Evolutionary conservation across 257 asterid genomes (phyloP).

Genomic region (Ophiorrhiza pumila): DNA sequence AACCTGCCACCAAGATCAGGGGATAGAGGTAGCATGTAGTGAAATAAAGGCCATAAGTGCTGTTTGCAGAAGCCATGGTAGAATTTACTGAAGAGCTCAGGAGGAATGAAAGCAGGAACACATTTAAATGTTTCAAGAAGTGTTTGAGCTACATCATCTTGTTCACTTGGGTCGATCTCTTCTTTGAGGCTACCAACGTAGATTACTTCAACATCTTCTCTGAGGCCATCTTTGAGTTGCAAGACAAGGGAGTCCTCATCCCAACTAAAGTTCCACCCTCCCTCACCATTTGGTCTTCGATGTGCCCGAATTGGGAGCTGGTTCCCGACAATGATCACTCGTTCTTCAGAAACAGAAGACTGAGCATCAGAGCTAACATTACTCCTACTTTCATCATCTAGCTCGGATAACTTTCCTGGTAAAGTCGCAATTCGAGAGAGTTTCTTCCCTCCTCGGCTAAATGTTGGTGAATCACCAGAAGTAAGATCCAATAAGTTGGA

Average conservation of each 20-base stretch:
- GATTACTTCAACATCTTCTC: constrained; percentile 75
- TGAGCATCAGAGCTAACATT: constrained; percentile 68
- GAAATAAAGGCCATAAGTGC: constrained; percentile 85
- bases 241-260: constrained; percentile 81
- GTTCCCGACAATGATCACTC: constrained; percentile 74
- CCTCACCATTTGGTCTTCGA: constrained; percentile 39
- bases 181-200: constrained; percentile 77
- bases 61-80: constrained; percentile 90
- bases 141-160: constrained; percentile 74
- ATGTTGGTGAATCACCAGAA: constrained; percentile 55
- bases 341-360: constrained; percentile 66
- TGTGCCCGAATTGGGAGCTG: constrained; percentile 74
- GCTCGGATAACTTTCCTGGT: constrained; percentile 71
- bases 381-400: constrained; percentile 72
- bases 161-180: constrained; percentile 57
- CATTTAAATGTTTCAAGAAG: constrained; percentile 78
- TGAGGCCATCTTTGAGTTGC: constrained; percentile 81
- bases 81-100: constrained; percentile 65
- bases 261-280: constrained; percentile 73
- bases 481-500: constrained; percentile 80
- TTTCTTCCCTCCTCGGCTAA: constrained; percentile 55
- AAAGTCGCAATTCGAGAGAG: constrained; percentile 69
- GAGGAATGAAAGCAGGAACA: constrained; percentile 84
- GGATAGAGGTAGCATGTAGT: constrained; percentile 89
- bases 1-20: constrained; percentile 91